Conservation (phyloP, 768 basidiomycete species). For the Gautieria morchelliformis region DNA sequence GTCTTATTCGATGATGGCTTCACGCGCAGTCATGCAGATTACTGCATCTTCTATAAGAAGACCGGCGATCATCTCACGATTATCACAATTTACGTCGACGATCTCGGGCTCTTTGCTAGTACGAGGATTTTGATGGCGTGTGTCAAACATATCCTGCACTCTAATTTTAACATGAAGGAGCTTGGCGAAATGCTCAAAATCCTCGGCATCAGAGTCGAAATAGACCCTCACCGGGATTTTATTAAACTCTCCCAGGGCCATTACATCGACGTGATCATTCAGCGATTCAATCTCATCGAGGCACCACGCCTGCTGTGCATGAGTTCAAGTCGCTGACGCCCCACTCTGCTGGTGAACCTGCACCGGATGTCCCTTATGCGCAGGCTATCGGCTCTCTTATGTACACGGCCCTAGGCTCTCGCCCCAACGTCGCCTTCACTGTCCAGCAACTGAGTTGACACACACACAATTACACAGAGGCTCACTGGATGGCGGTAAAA, state of each 20-base stretch:
- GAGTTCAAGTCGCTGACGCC: background rate
- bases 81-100: slow-evolving; percentile 23
- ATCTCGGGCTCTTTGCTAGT: slow-evolving; percentile 16
- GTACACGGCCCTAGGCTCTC: slow-evolving; percentile 22
- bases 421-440: slow-evolving; percentile 25
- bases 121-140: background rate
- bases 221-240: slow-evolving; percentile 10
- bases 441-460: slow-evolving; percentile 18
- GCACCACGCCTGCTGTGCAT: slow-evolving; percentile 8
- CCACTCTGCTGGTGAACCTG: background rate
- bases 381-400: slow-evolving; percentile 21
- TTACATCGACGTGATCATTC: slow-evolving; percentile 9
- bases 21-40: slow-evolving; percentile 11
- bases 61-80: slow-evolving; percentile 8
- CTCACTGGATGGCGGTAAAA: slow-evolving; percentile 19
- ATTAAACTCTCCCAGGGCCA: slow-evolving; percentile 5
- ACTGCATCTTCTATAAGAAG: slow-evolving; percentile 15
- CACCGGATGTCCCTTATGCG: slow-evolving; percentile 14
- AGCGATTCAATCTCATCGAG: slow-evolving; percentile 3
- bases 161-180: slow-evolving; percentile 25
- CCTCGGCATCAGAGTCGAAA: slow-evolving; percentile 29
- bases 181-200: slow-evolving; percentile 22
- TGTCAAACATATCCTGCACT: slow-evolving; percentile 7
- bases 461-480: slow-evolving; percentile 10
- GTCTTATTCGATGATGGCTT: slow-evolving; percentile 17